These are phyloP conservation scores for Suaeda aralocaspica DNA, from an alignment of 148 eudicot species.

Conservation along the genomic window DNA sequence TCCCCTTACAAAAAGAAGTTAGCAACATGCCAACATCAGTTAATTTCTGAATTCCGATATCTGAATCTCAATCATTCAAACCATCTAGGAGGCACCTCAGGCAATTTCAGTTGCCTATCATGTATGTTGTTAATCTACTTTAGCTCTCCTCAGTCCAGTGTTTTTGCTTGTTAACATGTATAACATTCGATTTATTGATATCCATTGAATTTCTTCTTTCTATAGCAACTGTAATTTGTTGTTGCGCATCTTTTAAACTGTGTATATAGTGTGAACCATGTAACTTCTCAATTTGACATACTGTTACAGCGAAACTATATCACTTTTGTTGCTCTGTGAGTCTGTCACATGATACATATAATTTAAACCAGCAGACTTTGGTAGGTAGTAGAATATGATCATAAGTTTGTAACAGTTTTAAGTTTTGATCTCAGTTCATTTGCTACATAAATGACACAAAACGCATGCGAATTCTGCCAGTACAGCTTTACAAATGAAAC, in stretches of 20 bases:
- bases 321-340: too few relatives aligned
- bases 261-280: too few relatives aligned
- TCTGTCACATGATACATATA: too few relatives aligned
- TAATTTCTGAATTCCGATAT: slow-evolving; percentile 9
- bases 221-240: too few relatives aligned
- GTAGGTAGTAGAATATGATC: too few relatives aligned
- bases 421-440: not conserved
- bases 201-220: not conserved
- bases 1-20: not conserved
- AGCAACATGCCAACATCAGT: not conserved
- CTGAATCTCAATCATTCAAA: not conserved
- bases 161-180: slow-evolving; percentile 15
- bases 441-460: not conserved
- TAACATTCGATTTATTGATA: slow-evolving; percentile 14
- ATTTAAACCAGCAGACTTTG: too few relatives aligned
- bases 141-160: not conserved
- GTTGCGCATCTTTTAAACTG: too few relatives aligned
- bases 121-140: not conserved
- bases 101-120: slow-evolving; percentile 8
- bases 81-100: slow-evolving; percentile 1
- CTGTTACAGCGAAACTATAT: too few relatives aligned
- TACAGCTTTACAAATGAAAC: not conserved
- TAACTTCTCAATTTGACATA: too few relatives aligned
- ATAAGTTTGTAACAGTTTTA: too few relatives aligned
- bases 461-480: not conserved